These are phyloP conservation scores for Suhomyces ambrosiae DNA, from an alignment of 1,139 yeast genomes.

Conservation along the genomic window DNA sequence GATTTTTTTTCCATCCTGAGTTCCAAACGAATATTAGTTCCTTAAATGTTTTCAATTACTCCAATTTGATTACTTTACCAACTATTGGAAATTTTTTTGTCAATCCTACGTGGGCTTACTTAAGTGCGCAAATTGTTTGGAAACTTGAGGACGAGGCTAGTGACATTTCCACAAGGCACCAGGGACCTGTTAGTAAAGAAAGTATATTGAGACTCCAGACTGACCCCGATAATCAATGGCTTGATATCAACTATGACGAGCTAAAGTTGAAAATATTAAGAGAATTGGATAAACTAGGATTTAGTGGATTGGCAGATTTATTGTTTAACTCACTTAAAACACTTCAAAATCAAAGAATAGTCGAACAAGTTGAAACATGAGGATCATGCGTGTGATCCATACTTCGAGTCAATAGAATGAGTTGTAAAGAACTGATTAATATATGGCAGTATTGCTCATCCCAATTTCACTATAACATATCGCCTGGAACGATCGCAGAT, in stretches of 20 bases:
- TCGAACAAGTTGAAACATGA: too few relatives aligned
- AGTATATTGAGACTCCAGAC: conserved; percentile 27
- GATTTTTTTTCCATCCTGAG: conserved; percentile 43
- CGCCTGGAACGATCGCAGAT: too few relatives aligned
- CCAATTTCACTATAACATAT: too few relatives aligned
- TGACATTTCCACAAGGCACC: conserved; percentile 37
- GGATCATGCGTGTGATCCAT: too few relatives aligned
- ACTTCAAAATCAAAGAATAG: conserved; percentile 26
- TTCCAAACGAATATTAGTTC: conserved; percentile 41
- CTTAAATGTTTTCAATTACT: conserved; percentile 29
- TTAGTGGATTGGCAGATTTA: conserved; percentile 46
- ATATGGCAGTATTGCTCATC: too few relatives aligned
- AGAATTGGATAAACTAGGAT: conserved; percentile 38
- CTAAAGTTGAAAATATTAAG: conserved; percentile 41
- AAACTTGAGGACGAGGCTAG: conserved; percentile 46
- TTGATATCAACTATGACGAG: conserved; percentile 36
- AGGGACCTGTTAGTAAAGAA: conserved; percentile 46
- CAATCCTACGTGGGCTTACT: conserved; percentile 54
- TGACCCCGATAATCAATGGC: conserved; percentile 31
- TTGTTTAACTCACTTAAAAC: conserved; percentile 50
- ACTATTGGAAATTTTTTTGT: conserved; percentile 55
- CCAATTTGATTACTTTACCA: conserved; percentile 24
- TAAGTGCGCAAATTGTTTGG: conserved; percentile 49
- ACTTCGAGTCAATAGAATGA: too few relatives aligned
- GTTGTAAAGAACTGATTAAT: too few relatives aligned